Base-by-base conservation (phyloP, 768 basidiomycete species). In the Vishniacozyma victoriae region DNA sequence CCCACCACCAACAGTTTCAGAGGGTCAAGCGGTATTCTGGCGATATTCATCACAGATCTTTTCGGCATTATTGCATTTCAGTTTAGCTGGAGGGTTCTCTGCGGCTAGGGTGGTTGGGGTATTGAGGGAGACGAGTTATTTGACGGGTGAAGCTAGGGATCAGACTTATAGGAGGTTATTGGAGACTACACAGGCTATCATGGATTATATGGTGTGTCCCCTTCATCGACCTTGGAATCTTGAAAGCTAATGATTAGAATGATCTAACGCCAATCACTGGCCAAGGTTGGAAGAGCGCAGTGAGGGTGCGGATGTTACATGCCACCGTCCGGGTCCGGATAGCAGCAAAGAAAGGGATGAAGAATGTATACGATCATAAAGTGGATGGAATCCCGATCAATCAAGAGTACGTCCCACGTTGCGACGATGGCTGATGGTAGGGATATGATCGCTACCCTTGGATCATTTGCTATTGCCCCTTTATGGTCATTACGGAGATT, bases 21-120 rank as follows among this genome's bases (percentile, higher is more conserved):
- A 68, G 27, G 70, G 71, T 0, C 71, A 72, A 48, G 58, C 60
- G 3, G 64, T 72, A 9, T 70, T 70, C 44, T 72, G 69, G 67
- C 50, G 60, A 40, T 69, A 70, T 41, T 55, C 61, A 3, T 43
- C 52, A 1, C 59, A 61, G 35, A 70, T 72, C 50, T 67, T 69
- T 37, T 43, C 47, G 11, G 64, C 62, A 9, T 48, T 70, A 12
- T 46, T 67, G 38, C 69, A 72, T 41, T 70, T 67, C 54, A 55
- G 53, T 14, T 45, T 70, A 13, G 68, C 67, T 3, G 62, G 55
- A 13, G 69, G 69, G 2, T 71, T 71, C 49, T 61, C 63, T 2
- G 55, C 67, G 2, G 54, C 55, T 12, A 41, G 59, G 13, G 48
- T 69, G 9, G 52, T 64, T 25, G 48, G 58, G 9, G 64, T 64